Conservation (phyloP, 2,329 filamentous ascomycete species). For the Arthrobotrys entomopaga region DNA sequence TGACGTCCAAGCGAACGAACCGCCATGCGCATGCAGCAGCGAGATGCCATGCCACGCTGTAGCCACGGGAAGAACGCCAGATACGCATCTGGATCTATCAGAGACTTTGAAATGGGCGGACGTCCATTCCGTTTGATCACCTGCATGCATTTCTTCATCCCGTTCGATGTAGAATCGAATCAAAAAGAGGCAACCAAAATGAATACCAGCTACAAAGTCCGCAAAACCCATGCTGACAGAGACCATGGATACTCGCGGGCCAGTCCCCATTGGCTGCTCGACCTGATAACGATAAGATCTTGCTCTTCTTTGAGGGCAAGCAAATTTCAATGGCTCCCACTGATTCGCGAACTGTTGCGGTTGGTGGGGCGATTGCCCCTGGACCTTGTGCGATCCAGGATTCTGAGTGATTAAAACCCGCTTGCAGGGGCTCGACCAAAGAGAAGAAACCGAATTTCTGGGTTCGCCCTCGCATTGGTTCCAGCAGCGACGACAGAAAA, state of each 20-base stretch:
- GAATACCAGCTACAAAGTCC: background rate
- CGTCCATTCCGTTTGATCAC: slow-evolving; percentile 5
- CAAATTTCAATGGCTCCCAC: slow-evolving; percentile 30
- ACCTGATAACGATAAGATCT: slow-evolving; percentile 50
- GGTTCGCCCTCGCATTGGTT: slow-evolving; percentile 33
- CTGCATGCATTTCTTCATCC: background rate
- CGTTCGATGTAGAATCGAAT: too few species aligned
- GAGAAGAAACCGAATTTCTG: slow-evolving; percentile 51
- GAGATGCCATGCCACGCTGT: slow-evolving; percentile 11
- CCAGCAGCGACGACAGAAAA: slow-evolving; percentile 20
- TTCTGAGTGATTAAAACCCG: slow-evolving; percentile 55
- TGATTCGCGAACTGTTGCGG: slow-evolving; percentile 47
- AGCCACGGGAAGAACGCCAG: slow-evolving; percentile 12
- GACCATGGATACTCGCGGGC: slow-evolving; percentile 26
- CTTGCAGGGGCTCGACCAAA: slow-evolving; percentile 30
- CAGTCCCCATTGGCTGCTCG: slow-evolving; percentile 30
- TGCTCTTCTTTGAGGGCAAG: slow-evolving; percentile 19
- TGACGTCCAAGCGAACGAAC: slow-evolving; percentile 27
- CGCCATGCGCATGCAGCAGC: slow-evolving; percentile 10
- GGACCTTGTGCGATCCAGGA: slow-evolving; percentile 48
- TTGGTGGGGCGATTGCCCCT: slow-evolving; percentile 42
- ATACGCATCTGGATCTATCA: background rate
- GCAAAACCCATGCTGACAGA: slow-evolving; percentile 18
- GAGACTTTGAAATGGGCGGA: background rate
- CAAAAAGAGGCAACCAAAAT: too few species aligned